These are phyloP conservation scores for Dothistroma pini DNA, from an alignment of 2,329 filamentous ascomycete species.

Conservation along the genomic window DNA sequence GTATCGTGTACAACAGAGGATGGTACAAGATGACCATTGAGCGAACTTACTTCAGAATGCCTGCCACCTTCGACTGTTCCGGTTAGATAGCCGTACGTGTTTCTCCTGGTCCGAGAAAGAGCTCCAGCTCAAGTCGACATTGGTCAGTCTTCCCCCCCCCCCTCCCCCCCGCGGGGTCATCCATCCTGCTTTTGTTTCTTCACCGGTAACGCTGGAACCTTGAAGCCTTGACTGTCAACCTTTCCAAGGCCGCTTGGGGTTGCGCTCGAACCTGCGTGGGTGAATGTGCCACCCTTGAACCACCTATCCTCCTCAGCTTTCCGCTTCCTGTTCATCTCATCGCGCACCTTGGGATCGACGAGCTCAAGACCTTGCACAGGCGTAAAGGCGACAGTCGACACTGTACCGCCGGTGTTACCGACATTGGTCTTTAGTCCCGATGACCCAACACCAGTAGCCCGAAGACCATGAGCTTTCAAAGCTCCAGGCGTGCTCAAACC, in stretches of 20 bases:
- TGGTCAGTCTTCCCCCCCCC: background rate
- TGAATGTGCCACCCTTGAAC: conserved; percentile 98
- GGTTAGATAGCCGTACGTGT: background rate
- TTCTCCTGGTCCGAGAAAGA: background rate
- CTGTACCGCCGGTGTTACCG: conserved; percentile 51
- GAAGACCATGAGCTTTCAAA: conserved; percentile 74
- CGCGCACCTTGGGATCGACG: conserved; percentile 86
- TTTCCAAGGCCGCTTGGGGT: conserved; percentile 44
- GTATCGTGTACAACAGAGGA: no score
- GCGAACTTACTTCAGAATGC: background rate
- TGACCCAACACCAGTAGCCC: conserved; percentile 72
- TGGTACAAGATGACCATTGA: background rate
- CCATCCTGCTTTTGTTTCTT: conserved; percentile 57
- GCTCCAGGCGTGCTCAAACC: conserved; percentile 60
- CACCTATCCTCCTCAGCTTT: conserved; percentile 93
- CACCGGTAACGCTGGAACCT: conserved; percentile 70
- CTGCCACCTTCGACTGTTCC: background rate
- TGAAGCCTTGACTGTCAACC: conserved; percentile 65
- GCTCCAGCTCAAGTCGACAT: background rate
- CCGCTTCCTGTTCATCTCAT: conserved; percentile 82
- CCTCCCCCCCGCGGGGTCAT: conserved; percentile 12
- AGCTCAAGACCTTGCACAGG: conserved; percentile 92
- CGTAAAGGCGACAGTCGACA: conserved; percentile 83
- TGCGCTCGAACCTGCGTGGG: conserved; percentile 61
- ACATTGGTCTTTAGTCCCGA: conserved; percentile 30